Base-by-base conservation (phyloP, 768 basidiomycete genomes). In the Cystobasidium tubakii region DNA sequence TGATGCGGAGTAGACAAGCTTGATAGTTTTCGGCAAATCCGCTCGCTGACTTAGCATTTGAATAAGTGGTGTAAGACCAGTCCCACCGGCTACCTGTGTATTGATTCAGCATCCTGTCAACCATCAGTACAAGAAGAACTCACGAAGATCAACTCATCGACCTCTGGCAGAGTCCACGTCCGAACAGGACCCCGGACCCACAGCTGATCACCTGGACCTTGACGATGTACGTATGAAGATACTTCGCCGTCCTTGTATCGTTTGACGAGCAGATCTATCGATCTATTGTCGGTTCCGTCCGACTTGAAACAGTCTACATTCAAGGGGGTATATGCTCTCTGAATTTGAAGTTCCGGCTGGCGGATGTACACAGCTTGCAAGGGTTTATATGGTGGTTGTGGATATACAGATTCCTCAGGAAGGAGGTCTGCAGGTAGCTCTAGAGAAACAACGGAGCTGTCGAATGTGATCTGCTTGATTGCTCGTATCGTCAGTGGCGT, bases 341-440 rank as follows among this genome's bases (percentile, higher is more conserved):
- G 77, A n/a, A 79, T 79, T 66, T 78, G 78, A 6, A 79, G 39
- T 2, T 72, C 76, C 10, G 79, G 79, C 62, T 79, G 77, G 43
- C 76, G 77, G 33, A 78, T 66, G 39, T 73, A 78, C 23, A 79
- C 13, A 23, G 76, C 76, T 66, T 77, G 73, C 31, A 79, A 73
- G 1, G 77, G 75, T 12, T 50, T 42, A 13, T 73, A 69, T 0
- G 69, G 33, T 2, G 33, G 60, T 15, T 73, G 74, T 17, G 34
- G 31, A 19, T 17, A 36, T 4, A 62, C 19, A 0, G 23, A 73
- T 1, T 62, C 39, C 13, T 53, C 9, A 12, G 77, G 76, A 0
- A 77, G 66, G 10, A 76, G 21, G 19, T 60, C 9, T 10, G 10
- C 17, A 0, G 79, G 77, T 0, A 79, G 63, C 21, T 60, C 62